Evolutionary conservation across 2,329 filamentous ascomycete species (phyloP).

Genomic region (Venturia asperata): DNA sequence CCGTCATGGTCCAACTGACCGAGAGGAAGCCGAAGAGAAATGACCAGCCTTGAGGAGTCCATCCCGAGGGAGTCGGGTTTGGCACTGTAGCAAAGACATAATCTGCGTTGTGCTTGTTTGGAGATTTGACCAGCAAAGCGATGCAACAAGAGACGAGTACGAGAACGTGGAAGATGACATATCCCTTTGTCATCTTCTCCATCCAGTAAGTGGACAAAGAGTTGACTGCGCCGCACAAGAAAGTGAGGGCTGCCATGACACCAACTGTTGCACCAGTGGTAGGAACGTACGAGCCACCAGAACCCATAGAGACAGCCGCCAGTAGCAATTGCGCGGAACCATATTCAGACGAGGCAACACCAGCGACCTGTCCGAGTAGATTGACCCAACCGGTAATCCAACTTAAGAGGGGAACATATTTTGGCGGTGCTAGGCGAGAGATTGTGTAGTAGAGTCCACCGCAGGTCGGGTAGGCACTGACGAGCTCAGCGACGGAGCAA

Average conservation of each 20-base stretch:
- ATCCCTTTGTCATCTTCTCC: constrained; percentile 51
- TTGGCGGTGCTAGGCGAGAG: constrained; percentile 45
- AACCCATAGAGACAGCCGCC: constrained; percentile 47
- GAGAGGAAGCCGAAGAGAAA: constrained; percentile 56
- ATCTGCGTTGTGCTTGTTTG: constrained; percentile 44
- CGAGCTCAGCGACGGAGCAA: constrained; percentile 49
- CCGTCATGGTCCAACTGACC: constrained; percentile 55
- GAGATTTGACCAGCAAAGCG: constrained; percentile 44
- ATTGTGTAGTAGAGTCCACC: constrained; percentile 51
- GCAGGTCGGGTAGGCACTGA: constrained; percentile 52
- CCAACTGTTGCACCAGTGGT: constrained; percentile 43
- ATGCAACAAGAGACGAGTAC: constrained; percentile 47
- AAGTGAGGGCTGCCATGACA: constrained; percentile 49
- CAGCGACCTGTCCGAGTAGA: constrained; percentile 45
- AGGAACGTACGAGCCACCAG: constrained; percentile 43
- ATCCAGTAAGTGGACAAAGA: constrained; percentile 52
- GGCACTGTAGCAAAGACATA: constrained; percentile 52
- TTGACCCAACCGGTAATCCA: constrained; percentile 44
- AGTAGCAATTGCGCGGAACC: constrained; percentile 51
- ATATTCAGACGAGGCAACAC: constrained; percentile 52
- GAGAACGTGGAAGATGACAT: constrained; percentile 51
- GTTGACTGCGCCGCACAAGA: constrained; percentile 40
- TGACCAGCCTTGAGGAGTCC: constrained; percentile 48
- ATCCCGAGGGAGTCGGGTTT: constrained; percentile 41
- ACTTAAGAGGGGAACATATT: constrained; percentile 44